Base-by-base conservation (phyloP, 164 flowering plant genomes). In the Platanus orientalis region DNA sequence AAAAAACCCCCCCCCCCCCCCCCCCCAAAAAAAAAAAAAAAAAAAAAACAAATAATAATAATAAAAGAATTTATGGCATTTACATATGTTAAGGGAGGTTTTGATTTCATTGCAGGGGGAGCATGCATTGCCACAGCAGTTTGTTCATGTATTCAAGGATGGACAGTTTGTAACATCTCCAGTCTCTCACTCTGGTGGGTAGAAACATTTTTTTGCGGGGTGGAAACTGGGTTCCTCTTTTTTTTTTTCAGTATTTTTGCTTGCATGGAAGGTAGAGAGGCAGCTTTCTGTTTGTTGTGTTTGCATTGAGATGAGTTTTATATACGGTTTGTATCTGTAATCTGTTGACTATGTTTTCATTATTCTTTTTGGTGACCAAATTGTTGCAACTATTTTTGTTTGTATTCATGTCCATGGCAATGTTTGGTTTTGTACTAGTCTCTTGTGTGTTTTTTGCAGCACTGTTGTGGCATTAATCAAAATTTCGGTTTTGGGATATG, bases 121-220 rank as follows among this genome's bases (percentile, higher is more conserved):
- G 83, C 97, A 95, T 71, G 65, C 96, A 40, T 75, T 87, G 72
- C 92, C 92, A 12, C 85, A 86, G 66, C 92, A 86, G 66, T 86
- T 56, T 62, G 60, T 81, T 56, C 89, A 84, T 50, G 64, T 63
- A 9, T 84, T 54, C 55, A 70, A 86, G 74, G 84, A 81, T 71
- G 92, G 92, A 7, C 84, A 82, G 44, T 86, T 86, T 67, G 74
- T 82, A 1, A 86, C 92, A n/a, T 66, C 80, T 47, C 82, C 89
- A 11, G 83, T 87, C 55, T 83, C 97, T 7, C 99, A 95, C 84
- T 92, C 99, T 14, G 97, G 96, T 29, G 96, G 78, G 26, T 16
- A 36, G 42, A 54, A 27, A 58, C 59, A 7, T 3, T 48, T 26
- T 21, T 26, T n/a, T n/a, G n/a, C 30, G 56, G 10, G 25, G 53